phyloP scores from a whole-genome alignment of 148 eudicot species.

The Camellia sinensis region DNA sequence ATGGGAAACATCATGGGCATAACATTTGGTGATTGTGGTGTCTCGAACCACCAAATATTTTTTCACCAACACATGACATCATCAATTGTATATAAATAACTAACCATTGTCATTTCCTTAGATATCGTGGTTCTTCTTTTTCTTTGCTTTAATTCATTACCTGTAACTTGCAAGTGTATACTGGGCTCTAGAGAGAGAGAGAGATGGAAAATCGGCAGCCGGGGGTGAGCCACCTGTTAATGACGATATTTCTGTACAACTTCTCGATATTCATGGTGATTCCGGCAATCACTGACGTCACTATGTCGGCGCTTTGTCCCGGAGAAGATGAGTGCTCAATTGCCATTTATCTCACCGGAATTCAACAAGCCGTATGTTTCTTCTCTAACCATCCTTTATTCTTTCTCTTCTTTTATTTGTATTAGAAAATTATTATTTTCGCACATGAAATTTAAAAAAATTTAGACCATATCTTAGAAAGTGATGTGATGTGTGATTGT shows the following conservation, averaged over 20 bases:
- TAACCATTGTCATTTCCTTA: no score
- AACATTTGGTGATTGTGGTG: no score
- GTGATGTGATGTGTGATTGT: no score
- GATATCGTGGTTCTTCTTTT: not conserved
- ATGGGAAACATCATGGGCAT: no score
- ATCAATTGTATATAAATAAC: no score
- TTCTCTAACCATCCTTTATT: not conserved
- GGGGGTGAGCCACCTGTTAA: slow-evolving; percentile 32
- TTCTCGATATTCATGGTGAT: slow-evolving; percentile 36
- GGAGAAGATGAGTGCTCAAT: slow-evolving; percentile 40
- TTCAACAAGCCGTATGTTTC: slow-evolving; percentile 35
- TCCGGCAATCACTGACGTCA: slow-evolving; percentile 45
- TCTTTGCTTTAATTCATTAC: not conserved
- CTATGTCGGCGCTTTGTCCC: slow-evolving; percentile 45
- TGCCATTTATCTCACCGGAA: slow-evolving; percentile 44
- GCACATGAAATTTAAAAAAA: not conserved
- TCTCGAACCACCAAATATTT: no score
- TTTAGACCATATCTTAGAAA: no score
- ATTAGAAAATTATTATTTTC: not conserved
- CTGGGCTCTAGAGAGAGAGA: not conserved
- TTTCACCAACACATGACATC: no score
- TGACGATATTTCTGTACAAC: slow-evolving; percentile 34
- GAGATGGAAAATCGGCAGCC: not conserved
- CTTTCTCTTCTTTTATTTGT: not conserved
- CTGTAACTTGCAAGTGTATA: not conserved